Base-by-base conservation (phyloP, 805 yeast species). In the Lachancea mirantina region DNA sequence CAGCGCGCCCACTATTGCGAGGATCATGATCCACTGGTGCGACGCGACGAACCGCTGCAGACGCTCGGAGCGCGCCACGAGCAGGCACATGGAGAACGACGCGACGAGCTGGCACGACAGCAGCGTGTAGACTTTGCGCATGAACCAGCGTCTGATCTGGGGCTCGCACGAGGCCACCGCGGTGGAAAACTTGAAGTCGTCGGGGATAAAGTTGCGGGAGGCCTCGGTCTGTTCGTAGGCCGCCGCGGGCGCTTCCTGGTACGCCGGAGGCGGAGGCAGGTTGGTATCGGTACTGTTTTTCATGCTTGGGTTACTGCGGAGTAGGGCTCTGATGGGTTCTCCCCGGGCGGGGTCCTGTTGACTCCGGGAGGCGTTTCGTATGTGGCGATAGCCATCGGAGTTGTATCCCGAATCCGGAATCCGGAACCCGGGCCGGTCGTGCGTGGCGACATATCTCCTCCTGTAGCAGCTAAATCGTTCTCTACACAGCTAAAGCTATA, bases 101-200 rank as follows among this genome's bases (percentile, higher is more conserved):
- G 65, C 58, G 19, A 76, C 53, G 22, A 85, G 52, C 57, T 85
- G 96, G 4, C 69, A 59, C 8, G 76, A 56, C 30, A 85, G 65
- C 28, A 87, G 66, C 5, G 84, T 64, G 57, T 84, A 87, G 6
- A 85, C 96, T 50, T 81, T 82, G 38, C 87, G 70, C 45, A 83
- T 63, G 47, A 85, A 85, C 54, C 76, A 68, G 43, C 79, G 82
- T 46, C 95, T 74, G 23, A 85, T 67, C 10, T 80, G 74, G 32
- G 83, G 61, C 38, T 80, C 83, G 58, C 95, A 84, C 19, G 81
- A 76, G 3, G 85, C 74, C 15, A 85, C 94, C 32, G 72, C 70
- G 5, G 81, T 80, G 21, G 81, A 74, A 57, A 78, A 84, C 55
- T 84, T 85, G 72, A 84, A 85, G 57, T 84, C 94, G 45, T 84